phyloP scores from a whole-genome alignment of 108 stramenopile genomes.

The Cyclotella atomus region DNA sequence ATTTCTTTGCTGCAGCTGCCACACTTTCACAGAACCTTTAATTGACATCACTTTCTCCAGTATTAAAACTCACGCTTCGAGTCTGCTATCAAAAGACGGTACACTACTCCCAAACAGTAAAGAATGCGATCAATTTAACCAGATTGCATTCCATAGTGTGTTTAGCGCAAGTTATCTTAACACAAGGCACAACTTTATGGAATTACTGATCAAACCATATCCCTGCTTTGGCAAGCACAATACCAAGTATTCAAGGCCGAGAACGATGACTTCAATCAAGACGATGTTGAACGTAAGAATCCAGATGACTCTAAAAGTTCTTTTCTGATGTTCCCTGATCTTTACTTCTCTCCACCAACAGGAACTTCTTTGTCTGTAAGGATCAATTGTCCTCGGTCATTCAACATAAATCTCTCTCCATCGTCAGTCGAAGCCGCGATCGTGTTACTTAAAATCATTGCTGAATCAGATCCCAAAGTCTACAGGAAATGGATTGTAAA shows the following conservation, averaged over 20 bases:
- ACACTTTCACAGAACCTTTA: slow-evolving; percentile 27
- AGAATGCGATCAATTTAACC: slow-evolving; percentile 9
- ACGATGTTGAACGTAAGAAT: not conserved
- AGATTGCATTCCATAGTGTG: slow-evolving; percentile 14
- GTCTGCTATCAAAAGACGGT: slow-evolving; percentile 18
- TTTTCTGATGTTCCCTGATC: too few relatives aligned
- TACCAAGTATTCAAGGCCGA: not conserved
- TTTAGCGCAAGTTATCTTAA: slow-evolving; percentile 33
- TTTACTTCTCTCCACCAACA: too few relatives aligned
- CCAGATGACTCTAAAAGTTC: too few relatives aligned
- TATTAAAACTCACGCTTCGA: not conserved
- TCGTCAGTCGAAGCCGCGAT: slow-evolving; percentile 15
- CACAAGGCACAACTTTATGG: slow-evolving; percentile 42
- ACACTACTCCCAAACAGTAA: slow-evolving; percentile 3
- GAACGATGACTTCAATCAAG: not conserved
- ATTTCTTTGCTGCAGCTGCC: not conserved
- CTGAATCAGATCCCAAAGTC: slow-evolving; percentile 21
- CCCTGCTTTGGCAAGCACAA: slow-evolving; percentile 8
- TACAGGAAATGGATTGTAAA: slow-evolving; percentile 10
- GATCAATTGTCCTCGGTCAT: slow-evolving; percentile 10
- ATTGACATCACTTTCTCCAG: slow-evolving; percentile 4
- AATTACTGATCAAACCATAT: slow-evolving; percentile 42
- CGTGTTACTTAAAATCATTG: slow-evolving; percentile 9
- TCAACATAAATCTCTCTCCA: slow-evolving; percentile 16
- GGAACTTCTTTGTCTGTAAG: slow-evolving; percentile 11